Conservation (phyloP, 75 land plant species). For the Picea glauca region DNA sequence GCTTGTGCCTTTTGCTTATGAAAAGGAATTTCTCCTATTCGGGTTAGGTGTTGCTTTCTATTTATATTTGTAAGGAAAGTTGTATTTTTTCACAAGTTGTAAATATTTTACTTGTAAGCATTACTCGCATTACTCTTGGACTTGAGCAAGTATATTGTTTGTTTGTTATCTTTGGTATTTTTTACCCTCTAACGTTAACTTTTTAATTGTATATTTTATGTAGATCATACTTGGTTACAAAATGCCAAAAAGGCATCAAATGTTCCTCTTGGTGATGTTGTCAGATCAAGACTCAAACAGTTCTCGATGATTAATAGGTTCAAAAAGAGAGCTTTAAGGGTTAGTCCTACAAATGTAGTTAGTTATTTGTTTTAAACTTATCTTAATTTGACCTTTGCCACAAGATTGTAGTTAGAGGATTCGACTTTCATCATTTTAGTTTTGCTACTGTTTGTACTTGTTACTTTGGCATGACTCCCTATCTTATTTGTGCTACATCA, state of each 20-base stretch:
- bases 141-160: background rate
- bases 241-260: constrained; percentile 73
- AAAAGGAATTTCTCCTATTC: background rate
- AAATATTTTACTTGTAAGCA: background rate
- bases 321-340: constrained; percentile 78
- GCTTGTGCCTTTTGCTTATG: background rate
- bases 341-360: constrained; percentile 15
- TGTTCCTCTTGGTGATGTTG: constrained; percentile 81
- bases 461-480: background rate
- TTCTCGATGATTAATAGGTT: constrained; percentile 79
- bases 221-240: constrained; percentile 76
- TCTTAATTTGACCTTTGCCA: background rate
- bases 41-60: no score
- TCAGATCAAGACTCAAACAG: constrained; percentile 67
- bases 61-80: no score
- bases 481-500: constrained; percentile 7
- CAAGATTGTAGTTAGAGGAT: background rate
- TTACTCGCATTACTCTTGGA: background rate
- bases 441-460: background rate
- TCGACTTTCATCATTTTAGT: background rate
- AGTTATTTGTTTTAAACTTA: background rate
- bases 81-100: no score
- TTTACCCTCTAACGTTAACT: background rate
- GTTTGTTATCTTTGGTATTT: background rate
- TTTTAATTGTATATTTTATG: constrained; percentile 3